phyloP scores from a whole-genome alignment of 2,329 filamentous ascomycete species.

The Stagonosporopsis rhizophila region DNA sequence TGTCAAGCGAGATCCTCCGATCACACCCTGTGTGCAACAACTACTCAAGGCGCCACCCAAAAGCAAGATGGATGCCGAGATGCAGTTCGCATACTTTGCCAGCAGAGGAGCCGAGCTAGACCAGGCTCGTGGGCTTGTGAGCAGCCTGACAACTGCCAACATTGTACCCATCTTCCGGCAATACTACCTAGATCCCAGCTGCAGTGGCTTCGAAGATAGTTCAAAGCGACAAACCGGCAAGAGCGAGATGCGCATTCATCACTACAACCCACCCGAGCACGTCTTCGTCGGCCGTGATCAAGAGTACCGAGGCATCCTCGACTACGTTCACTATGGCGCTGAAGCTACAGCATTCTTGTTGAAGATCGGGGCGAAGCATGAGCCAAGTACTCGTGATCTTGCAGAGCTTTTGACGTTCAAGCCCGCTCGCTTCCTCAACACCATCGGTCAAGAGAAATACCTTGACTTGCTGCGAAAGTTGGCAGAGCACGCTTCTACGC shows the following conservation, averaged over 20 bases:
- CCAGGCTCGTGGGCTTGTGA: conserved; percentile 34
- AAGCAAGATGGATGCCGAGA: conserved; percentile 69
- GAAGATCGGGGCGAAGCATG: conserved; percentile 86
- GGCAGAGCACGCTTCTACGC: conserved; percentile 70
- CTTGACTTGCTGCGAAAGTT: conserved; percentile 80
- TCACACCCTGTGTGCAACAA: conserved; percentile 76
- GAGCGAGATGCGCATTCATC: conserved; percentile 52
- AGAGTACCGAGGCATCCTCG: conserved; percentile 88
- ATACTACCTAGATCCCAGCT: conserved; percentile 42
- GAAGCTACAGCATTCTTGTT: conserved; percentile 89
- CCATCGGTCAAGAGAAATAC: conserved; percentile 86
- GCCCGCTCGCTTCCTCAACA: conserved; percentile 79
- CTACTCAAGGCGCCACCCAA: conserved; percentile 76
- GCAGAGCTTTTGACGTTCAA: conserved; percentile 83
- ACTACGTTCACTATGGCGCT: conserved; percentile 92
- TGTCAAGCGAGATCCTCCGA: conserved; percentile 80
- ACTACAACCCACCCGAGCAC: conserved; percentile 70
- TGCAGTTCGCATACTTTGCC: conserved; percentile 84
- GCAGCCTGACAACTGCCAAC: conserved; percentile 36
- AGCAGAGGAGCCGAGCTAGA: conserved; percentile 77
- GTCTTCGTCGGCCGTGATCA: conserved; percentile 80
- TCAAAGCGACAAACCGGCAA: conserved; percentile 39
- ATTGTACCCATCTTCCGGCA: conserved; percentile 50
- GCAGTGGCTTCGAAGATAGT: conserved; percentile 44
- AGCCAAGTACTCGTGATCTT: conserved; percentile 87